Base-by-base conservation (phyloP, 495 filamentous ascomycete species). In the Hypoxylon fragiforme region DNA sequence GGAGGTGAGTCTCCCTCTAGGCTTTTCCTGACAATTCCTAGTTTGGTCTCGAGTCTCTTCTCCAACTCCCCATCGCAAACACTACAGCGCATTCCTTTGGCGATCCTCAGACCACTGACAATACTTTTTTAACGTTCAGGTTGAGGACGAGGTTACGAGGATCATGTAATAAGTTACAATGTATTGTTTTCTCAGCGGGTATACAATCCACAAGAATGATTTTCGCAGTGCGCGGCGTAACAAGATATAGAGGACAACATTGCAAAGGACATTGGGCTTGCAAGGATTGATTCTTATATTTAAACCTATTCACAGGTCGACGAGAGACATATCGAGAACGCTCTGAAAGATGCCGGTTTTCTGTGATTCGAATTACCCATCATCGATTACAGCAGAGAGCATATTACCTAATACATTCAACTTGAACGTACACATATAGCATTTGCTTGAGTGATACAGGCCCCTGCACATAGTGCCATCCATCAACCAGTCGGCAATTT, bases 121-220 rank as follows among this genome's bases (percentile, higher is more conserved):
- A 70, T 54, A 52, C 51, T 67, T 51, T 72, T 69, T 67, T 62
- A 61, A 50, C 58, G 65, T 69, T 76, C 85, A 95, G 91, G 89
- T 94, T 76, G 90, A 95, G 78, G 91, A 95, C 77, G 91, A 96
- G 70, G 84, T 97, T 71, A 94, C 90, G 58, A 95, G 91, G 80
- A 89, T 97, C 74, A 91, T 92, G 89, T 95, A 88, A 81, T 72
- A 59, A 51, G 56, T 63, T 36, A 54, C 55, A 63, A 50, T 55
- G 56, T 65, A 60, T 59, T 67, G 42, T 63, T 60, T 9, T 55
- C 39, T 49, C 44, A 57, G 32, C 59, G 51, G 37, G 52, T 41
- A 7, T 45, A 13, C 44, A 46, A 40, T 26, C 37, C 22, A n/a
- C n/a, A 44, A 45, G 37, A 54, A 28, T 50, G 44, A 42, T 30